Evolutionary conservation across 2,329 filamentous ascomycete genomes (phyloP).

Genomic region (Phyllachora maydis): DNA sequence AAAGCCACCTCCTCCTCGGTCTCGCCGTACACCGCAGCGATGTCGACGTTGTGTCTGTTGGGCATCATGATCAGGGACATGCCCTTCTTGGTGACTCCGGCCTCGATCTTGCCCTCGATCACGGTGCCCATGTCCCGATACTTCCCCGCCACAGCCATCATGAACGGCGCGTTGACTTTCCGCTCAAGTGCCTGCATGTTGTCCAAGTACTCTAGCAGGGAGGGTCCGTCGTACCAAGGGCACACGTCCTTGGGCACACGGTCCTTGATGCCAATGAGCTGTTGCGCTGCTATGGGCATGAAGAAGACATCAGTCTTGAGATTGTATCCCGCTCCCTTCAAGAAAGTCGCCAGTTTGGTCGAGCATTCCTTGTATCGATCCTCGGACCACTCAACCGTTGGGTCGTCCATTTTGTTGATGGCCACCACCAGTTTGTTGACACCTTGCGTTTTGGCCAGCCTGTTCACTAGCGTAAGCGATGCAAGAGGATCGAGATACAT

Average conservation of each 20-base stretch:
- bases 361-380: slow-evolving; percentile 86
- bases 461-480: slow-evolving; percentile 23
- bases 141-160: slow-evolving; percentile 96
- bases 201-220: slow-evolving; percentile 89
- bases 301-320: slow-evolving; percentile 82
- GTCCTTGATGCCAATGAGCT: slow-evolving; percentile 70
- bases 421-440: slow-evolving; percentile 90
- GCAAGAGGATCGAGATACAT: no score
- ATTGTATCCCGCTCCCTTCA: slow-evolving; percentile 88
- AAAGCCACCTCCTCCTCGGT: slow-evolving; percentile 76
- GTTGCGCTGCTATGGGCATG: slow-evolving; percentile 91
- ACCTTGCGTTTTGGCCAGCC: slow-evolving; percentile 94
- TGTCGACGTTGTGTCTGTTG: slow-evolving; percentile 61
- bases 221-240: slow-evolving; percentile 76
- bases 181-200: slow-evolving; percentile 81
- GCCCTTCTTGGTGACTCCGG: slow-evolving; percentile 64
- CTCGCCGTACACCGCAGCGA: slow-evolving; percentile 80
- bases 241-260: slow-evolving; percentile 56
- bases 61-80: slow-evolving; percentile 86
- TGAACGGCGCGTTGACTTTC: slow-evolving; percentile 96
- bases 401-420: slow-evolving; percentile 99
- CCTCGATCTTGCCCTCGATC: slow-evolving; percentile 93
- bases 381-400: slow-evolving; percentile 89
- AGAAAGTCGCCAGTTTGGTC: slow-evolving; percentile 66
- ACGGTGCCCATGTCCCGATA: slow-evolving; percentile 96